Percentiles rank a stretch among this genome's conserved stretches.
These are phyloP conservation scores for Fusarium clavum DNA, from an alignment of 2,329 filamentous ascomycete species.

Conservation along the genomic window DNA sequence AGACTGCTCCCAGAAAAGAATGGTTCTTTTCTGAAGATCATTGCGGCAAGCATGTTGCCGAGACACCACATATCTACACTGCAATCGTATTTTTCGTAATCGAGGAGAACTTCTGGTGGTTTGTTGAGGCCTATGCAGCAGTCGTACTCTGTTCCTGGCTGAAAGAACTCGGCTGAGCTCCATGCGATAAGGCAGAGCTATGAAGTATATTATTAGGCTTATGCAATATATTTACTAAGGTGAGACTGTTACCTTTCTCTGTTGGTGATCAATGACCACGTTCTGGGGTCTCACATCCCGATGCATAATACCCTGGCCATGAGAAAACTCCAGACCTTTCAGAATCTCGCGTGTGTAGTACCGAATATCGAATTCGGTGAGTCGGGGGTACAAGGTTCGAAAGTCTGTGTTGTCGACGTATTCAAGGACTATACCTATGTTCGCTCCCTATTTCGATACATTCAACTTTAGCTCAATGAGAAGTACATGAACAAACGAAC, in stretches of 20 bases:
- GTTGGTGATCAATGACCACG: constrained; percentile 13
- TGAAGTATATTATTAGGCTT: accelerated
- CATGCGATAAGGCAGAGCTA: constrained; percentile 25
- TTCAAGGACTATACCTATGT: constrained; percentile 21
- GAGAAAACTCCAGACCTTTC: constrained; percentile 14
- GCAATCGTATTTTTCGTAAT: constrained; percentile 98
- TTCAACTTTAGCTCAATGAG: not conserved
- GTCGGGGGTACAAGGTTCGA: not conserved
- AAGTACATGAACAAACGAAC: not conserved
- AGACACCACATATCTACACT: constrained; percentile 99
- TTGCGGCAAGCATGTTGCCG: constrained; percentile 97
- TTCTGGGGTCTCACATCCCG: constrained; percentile 20
- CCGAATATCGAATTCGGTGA: not conserved
- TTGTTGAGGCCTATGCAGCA: constrained; percentile 53
- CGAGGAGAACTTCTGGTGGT: constrained; percentile 90
- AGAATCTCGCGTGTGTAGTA: constrained; percentile 19
- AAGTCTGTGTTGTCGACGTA: constrained; percentile 17
- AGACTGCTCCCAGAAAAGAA: constrained; percentile 99
- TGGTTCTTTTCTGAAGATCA: constrained; percentile 99
- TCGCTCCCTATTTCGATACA: not conserved
- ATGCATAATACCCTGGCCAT: constrained; percentile 11
- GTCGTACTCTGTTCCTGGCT: not conserved
- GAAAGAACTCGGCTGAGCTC: constrained; percentile 15
- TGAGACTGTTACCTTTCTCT: not conserved
- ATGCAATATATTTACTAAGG: accelerated